Base-by-base conservation (phyloP, 2,329 filamentous ascomycete genomes). In the Paecilomyces sp. region DNA sequence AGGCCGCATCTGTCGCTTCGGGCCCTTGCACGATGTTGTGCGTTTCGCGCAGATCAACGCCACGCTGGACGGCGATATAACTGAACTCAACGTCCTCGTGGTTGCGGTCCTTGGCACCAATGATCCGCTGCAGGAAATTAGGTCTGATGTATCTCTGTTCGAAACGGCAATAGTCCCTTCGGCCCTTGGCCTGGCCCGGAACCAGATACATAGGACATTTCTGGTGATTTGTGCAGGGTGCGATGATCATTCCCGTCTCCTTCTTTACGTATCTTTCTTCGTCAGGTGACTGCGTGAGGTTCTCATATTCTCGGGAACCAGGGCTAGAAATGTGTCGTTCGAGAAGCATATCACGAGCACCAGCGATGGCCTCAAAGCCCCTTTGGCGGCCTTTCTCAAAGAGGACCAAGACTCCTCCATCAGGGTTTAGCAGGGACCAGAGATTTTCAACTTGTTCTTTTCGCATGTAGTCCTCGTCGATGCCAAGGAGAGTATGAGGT, bases 161-260 rank as follows among this genome's bases (percentile, higher is more conserved):
- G 74, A 99, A 97, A 73, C 89, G 90, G 74, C 94, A 99, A 70
- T 88, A 94, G 70, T 97, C 92, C 67, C 92, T 92, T 58, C 93
- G 85, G 5, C 92, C 91, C 30, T 78, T 78, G 58, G 85, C 86
- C 58, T 88, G 80, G 0, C 92, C 91, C 0, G 88, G 82, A 0
- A 82, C 80, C 22, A 82, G 79, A 71, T 96, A 97, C 90, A 99
- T 95, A 0, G 94, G 94, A 66, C 94, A 99, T 60, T 83, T 82
- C 8, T 82, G 80, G 73, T 99, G 94, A 73, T 92, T 97, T 0
- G 94, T 97, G 78, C 94, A 99, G 11, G 79, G 79, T 1, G 79
- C 69, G 58, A 88, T 76, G 64, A 88, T 87, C 84, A 87, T 87
- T 59, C 84, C 85, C 2, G 78, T 76, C 64, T 85, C 83, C 64